Percentiles rank a stretch among this genome's conserved stretches.
Evolutionary conservation across 2,329 filamentous ascomycete genomes (phyloP).

Genomic region (Cytospora schulzeri): DNA sequence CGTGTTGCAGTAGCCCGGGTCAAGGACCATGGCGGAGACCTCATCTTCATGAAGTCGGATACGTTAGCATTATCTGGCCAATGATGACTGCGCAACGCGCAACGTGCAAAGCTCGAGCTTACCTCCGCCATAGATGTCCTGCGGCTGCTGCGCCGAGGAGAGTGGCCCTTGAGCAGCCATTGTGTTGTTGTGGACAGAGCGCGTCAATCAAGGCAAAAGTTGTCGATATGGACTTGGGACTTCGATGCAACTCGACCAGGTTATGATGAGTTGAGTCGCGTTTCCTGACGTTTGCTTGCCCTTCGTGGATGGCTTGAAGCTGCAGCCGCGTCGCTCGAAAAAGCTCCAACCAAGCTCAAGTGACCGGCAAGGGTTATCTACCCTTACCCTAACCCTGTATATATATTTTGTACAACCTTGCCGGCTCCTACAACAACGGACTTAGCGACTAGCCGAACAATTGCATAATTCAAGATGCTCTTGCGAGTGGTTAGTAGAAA

Average conservation of each 20-base stretch:
- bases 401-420: too few species aligned
- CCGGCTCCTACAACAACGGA: background rate
- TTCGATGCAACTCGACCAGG: background rate
- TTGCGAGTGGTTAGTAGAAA: too few species aligned
- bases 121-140: slow-evolving; percentile 67
- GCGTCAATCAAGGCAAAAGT: background rate
- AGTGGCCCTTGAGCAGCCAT: slow-evolving; percentile 60
- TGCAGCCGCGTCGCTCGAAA: slow-evolving; percentile 1
- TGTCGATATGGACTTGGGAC: slow-evolving; percentile 18
- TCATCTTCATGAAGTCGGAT: slow-evolving; percentile 66
- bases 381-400: background rate
- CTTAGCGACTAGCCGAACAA: background rate
- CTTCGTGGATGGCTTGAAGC: slow-evolving; percentile 1
- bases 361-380: background rate
- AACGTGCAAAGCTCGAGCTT: slow-evolving; percentile 31
- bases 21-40: slow-evolving; percentile 94
- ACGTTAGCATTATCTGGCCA: slow-evolving; percentile 30
- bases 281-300: slow-evolving; percentile 27
- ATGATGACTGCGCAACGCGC: slow-evolving; percentile 22
- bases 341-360: slow-evolving; percentile 5
- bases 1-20: slow-evolving; percentile 87
- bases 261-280: slow-evolving; percentile 5
- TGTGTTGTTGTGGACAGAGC: background rate
- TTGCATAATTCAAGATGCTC: too few species aligned
- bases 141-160: slow-evolving; percentile 58